phyloP scores from a whole-genome alignment of 1,284 basidiomycete species.

The Ustilago bromivora region DNA sequence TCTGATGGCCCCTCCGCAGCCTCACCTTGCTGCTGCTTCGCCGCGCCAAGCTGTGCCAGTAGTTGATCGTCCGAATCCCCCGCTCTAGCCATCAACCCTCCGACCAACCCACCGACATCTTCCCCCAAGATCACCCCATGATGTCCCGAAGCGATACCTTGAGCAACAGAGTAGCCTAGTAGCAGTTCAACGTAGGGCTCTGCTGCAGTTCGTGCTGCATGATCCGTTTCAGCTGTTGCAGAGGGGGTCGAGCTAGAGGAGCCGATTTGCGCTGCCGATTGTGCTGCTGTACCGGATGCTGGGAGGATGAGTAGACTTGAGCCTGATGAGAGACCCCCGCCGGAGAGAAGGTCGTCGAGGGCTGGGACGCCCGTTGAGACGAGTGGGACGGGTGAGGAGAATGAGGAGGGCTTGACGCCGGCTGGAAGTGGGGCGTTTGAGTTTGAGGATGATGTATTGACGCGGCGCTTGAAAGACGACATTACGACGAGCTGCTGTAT shows the following conservation, averaged over 20 bases:
- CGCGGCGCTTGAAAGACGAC: slow-evolving; percentile 85
- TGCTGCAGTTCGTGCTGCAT: slow-evolving; percentile 45
- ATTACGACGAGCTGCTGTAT: slow-evolving; percentile 21
- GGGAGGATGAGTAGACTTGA: slow-evolving; percentile 78
- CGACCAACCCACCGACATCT: slow-evolving; percentile 71
- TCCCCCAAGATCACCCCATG: slow-evolving; percentile 75
- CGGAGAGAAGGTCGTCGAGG: slow-evolving; percentile 94
- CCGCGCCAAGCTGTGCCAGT: slow-evolving; percentile 18
- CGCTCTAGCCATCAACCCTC: slow-evolving; percentile 60
- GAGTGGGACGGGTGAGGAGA: slow-evolving; percentile 76
- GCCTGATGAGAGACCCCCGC: slow-evolving; percentile 84
- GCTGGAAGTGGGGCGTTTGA: slow-evolving; percentile 68
- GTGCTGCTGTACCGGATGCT: slow-evolving; percentile 47
- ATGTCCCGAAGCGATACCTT: slow-evolving; percentile 83
- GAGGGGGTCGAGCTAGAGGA: slow-evolving; percentile 79
- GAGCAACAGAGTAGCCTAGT: slow-evolving; percentile 87
- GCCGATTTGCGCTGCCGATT: slow-evolving; percentile 48
- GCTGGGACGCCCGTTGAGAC: slow-evolving; percentile 91
- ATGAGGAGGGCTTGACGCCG: slow-evolving; percentile 78
- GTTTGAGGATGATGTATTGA: slow-evolving; percentile 50
- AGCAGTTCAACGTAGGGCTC: slow-evolving; percentile 84
- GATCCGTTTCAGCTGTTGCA: slow-evolving; percentile 70
- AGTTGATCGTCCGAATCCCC: slow-evolving; percentile 45
- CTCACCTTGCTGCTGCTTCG: neutral
- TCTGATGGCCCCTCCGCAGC: slow-evolving; percentile 28